Conservation (phyloP, 1,284 basidiomycete genomes). For the Cryptococcus maquisensis region DNA sequence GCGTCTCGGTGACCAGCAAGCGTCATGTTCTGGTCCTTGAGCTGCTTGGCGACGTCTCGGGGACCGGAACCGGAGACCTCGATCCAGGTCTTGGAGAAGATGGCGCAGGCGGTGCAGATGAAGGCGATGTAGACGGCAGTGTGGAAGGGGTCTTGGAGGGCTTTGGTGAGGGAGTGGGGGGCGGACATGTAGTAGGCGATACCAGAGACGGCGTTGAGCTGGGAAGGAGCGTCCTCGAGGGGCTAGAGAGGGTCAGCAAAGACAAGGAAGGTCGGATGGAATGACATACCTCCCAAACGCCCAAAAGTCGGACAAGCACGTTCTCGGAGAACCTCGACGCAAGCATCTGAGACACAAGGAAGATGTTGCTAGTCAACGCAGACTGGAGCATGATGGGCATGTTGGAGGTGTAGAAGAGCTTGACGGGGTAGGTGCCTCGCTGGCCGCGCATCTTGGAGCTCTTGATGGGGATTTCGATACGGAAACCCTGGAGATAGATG, state of each 20-base stretch:
- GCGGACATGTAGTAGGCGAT: constrained; percentile 98
- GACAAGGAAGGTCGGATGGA: constrained; percentile 8
- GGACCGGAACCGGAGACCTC: constrained; percentile 95
- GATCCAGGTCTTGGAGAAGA: constrained; percentile 99
- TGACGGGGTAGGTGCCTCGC: constrained; percentile 91
- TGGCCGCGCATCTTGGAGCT: constrained; percentile 93
- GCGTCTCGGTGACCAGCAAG: constrained; percentile 97
- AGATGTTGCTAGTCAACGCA: constrained; percentile 89
- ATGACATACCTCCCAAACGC: constrained; percentile 84
- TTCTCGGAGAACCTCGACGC: constrained; percentile 85
- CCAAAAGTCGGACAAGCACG: constrained; percentile 82
- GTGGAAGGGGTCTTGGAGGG: constrained; percentile 88
- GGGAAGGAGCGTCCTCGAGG: constrained; percentile 77
- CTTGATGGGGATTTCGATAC: constrained; percentile 98
- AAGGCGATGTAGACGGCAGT: constrained; percentile 87
- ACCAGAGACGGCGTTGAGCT: constrained; percentile 86
- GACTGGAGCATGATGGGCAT: constrained; percentile 99
- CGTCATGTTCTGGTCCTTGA: constrained; percentile 98
- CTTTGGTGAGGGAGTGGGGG: constrained; percentile 82
- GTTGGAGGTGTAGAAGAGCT: constrained; percentile 98
- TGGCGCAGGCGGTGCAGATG: constrained; percentile 88
- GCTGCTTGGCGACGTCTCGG: constrained; percentile 92
- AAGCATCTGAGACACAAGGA: constrained; percentile 96
- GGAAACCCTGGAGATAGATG: constrained; percentile 98
- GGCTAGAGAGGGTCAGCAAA: constrained; percentile 55